A percentile compares a stretch with the other conserved stretches of the same genome.
Conservation (phyloP, 2,329 filamentous ascomycete genomes). For the Ascomycota sp. region DNA sequence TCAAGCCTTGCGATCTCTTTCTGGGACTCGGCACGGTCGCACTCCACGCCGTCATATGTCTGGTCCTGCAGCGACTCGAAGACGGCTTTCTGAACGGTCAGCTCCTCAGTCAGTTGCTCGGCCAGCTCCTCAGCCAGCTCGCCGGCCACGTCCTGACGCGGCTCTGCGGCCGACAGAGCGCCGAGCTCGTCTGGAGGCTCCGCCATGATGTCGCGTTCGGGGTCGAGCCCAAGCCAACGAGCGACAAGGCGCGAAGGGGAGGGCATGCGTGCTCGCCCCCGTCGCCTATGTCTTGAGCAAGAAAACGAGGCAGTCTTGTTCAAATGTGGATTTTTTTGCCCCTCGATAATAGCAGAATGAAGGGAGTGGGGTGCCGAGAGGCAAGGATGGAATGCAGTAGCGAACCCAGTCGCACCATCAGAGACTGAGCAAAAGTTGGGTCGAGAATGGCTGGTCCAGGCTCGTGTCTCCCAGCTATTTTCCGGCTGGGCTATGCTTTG, state of each 20-base stretch:
- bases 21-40: constrained; percentile 9
- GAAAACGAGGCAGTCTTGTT: neutral
- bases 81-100: constrained; percentile 21
- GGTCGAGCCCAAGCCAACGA: neutral
- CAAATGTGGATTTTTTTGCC: too few species aligned
- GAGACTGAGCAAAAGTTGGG: too few species aligned
- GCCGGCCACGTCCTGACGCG: too few species aligned
- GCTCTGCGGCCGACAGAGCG: too few species aligned
- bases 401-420: too few species aligned
- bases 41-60: constrained; percentile 10
- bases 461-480: too few species aligned
- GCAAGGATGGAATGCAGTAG: too few species aligned
- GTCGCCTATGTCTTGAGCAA: neutral
- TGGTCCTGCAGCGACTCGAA: constrained; percentile 17
- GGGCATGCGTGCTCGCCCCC: neutral
- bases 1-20: constrained; percentile 13
- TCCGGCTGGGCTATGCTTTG: too few species aligned
- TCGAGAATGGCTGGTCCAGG: too few species aligned
- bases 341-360: too few species aligned
- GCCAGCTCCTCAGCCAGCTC: too few species aligned
- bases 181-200: neutral
- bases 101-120: constrained; percentile 15
- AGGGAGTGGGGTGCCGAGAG: too few species aligned
- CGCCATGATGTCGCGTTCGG: neutral
- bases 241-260: neutral